phyloP scores from a whole-genome alignment of 805 yeast species.

The Suhomyces vadensis region DNA sequence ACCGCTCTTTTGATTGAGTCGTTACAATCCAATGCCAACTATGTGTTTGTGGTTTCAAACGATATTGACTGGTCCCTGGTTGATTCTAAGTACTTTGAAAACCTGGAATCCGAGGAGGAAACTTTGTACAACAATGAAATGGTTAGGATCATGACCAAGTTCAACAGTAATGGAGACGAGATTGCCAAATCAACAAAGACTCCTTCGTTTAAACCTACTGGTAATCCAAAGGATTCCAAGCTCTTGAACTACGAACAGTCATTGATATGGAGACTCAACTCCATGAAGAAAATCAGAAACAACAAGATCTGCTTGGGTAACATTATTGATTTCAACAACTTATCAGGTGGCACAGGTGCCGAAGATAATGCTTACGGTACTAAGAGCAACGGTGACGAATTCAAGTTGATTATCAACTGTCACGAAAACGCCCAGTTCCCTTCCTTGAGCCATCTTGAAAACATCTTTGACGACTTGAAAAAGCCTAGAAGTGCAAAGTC shows the following conservation, averaged over 20 bases:
- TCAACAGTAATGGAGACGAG: not conserved
- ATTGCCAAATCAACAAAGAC: too few relatives aligned
- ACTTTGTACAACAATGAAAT: constrained; percentile 5
- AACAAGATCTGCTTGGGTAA: constrained; percentile 33
- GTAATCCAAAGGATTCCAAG: constrained; percentile 12
- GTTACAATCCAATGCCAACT: constrained; percentile 13
- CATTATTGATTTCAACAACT: constrained; percentile 28
- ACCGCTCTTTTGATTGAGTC: constrained; percentile 20
- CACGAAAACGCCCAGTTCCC: constrained; percentile 23
- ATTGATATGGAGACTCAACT: constrained; percentile 34
- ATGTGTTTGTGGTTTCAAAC: constrained; percentile 23
- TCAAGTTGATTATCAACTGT: constrained; percentile 21
- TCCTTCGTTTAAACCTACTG: too few relatives aligned
- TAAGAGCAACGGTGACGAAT: constrained; percentile 2
- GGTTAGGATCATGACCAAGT: not conserved
- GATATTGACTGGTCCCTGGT: constrained; percentile 9
- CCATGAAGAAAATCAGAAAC: constrained; percentile 28
- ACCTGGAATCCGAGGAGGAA: constrained; percentile 1
- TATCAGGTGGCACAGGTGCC: constrained; percentile 9
- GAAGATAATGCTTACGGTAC: not conserved
- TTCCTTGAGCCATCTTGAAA: constrained; percentile 11
- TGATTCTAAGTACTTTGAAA: constrained; percentile 5
- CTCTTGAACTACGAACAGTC: constrained; percentile 35
- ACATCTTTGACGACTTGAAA: constrained; percentile 13
- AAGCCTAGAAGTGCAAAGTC: not conserved